phyloP scores from a whole-genome alignment of 2,329 filamentous ascomycete genomes.

The Arthrobotrys iridis region DNA sequence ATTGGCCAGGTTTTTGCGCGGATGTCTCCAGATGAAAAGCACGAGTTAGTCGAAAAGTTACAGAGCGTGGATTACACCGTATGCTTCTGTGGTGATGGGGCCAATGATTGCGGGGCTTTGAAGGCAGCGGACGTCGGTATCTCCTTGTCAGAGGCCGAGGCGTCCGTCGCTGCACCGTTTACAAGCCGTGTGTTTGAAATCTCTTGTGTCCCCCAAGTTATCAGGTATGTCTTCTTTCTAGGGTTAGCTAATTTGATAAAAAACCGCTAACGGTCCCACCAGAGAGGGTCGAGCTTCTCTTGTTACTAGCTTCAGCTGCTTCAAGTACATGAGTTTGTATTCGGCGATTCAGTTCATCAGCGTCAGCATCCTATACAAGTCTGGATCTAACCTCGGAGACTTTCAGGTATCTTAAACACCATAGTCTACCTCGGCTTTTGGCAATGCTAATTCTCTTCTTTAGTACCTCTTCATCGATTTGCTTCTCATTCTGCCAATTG shows the following conservation, averaged over 20 bases:
- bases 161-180: slow-evolving; percentile 97
- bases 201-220: slow-evolving; percentile 90
- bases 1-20: slow-evolving; percentile 92
- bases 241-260: neutral
- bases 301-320: slow-evolving; percentile 99
- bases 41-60: slow-evolving; percentile 95
- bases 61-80: slow-evolving; percentile 95
- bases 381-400: slow-evolving; percentile 91
- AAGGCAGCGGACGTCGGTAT: slow-evolving; percentile 98
- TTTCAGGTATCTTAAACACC: slow-evolving; percentile 73
- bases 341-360: slow-evolving; percentile 99
- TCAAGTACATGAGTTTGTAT: slow-evolving; percentile 99
- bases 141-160: slow-evolving; percentile 94
- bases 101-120: slow-evolving; percentile 95
- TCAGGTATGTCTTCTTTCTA: slow-evolving; percentile 67
- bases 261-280: slow-evolving; percentile 10
- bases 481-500: slow-evolving; percentile 89
- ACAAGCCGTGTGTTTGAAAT: slow-evolving; percentile 97
- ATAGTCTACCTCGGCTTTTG: slow-evolving; percentile 1
- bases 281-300: slow-evolving; percentile 90
- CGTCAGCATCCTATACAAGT: slow-evolving; percentile 94
- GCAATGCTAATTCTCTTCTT: neutral
- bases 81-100: slow-evolving; percentile 96
- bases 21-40: slow-evolving; percentile 99
- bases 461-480: slow-evolving; percentile 94